These are phyloP conservation scores for Brachypodium distachyon DNA, from an alignment of 202 grass and related monocot genomes.

Conservation along the genomic window DNA sequence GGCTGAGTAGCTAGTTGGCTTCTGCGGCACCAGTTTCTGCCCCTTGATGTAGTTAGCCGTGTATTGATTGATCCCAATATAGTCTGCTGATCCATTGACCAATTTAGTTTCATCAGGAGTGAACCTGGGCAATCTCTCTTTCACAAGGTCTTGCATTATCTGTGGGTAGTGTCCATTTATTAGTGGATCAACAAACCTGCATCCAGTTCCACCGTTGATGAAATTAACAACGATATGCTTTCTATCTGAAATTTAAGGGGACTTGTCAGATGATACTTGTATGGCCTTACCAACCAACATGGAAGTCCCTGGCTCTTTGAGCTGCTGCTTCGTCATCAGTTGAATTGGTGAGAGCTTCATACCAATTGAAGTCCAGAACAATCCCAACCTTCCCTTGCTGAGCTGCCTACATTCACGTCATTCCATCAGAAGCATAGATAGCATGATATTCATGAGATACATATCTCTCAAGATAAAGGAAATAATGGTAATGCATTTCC, in stretches of 20 bases:
- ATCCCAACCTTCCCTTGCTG: slow-evolving; percentile 80
- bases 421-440: background rate
- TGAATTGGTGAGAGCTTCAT: slow-evolving; percentile 67
- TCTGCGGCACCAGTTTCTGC: slow-evolving; percentile 6
- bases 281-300: slow-evolving; percentile 67
- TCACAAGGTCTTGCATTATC: slow-evolving; percentile 49
- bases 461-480: background rate
- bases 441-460: background rate
- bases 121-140: slow-evolving; percentile 40
- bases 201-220: background rate
- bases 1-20: slow-evolving; percentile 22
- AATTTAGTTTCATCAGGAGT: slow-evolving; percentile 29
- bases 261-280: background rate
- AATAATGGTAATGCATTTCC: background rate
- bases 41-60: slow-evolving; percentile 44
- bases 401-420: slow-evolving; percentile 23
- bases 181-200: slow-evolving; percentile 54
- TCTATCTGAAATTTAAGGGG: background rate
- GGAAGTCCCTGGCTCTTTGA: slow-evolving; percentile 88
- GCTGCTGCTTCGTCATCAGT: slow-evolving; percentile 59
- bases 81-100: slow-evolving; percentile 48
- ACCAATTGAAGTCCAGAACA: slow-evolving; percentile 77
- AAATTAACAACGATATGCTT: background rate
- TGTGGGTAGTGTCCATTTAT: slow-evolving; percentile 47
- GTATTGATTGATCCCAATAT: slow-evolving; percentile 46